These are phyloP conservation scores for Selaginella tamariscina DNA, from an alignment of 75 land plant species.

Conservation along the genomic window DNA sequence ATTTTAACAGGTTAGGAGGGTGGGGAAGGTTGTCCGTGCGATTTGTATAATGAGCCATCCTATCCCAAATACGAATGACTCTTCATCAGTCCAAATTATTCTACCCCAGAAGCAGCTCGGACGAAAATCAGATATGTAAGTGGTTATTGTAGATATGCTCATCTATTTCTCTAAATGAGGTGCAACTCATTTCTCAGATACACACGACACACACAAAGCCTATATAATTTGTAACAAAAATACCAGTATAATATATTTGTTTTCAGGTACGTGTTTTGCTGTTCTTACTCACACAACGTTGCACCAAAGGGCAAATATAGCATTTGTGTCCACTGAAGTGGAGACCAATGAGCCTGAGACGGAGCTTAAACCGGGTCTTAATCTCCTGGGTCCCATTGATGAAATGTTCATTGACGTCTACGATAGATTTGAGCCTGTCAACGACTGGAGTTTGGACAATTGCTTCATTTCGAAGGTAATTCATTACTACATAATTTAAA, in stretches of 20 bases:
- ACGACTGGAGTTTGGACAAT: constrained; percentile 45
- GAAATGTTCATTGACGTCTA: constrained; percentile 68
- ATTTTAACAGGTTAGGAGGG: constrained; percentile 44
- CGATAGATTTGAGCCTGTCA: constrained; percentile 68
- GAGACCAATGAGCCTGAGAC: constrained; percentile 59
- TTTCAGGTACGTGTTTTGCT: constrained; percentile 75
- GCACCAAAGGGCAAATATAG: constrained; percentile 86
- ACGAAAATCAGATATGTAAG: constrained; percentile 71
- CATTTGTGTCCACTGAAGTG: constrained; percentile 75
- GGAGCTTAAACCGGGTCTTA: constrained; percentile 74
- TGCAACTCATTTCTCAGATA: no score
- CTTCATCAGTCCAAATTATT: constrained; percentile 70
- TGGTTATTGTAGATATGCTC: not conserved
- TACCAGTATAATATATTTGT: not conserved
- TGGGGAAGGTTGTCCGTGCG: constrained; percentile 80
- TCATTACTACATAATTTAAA: not conserved
- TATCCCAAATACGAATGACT: constrained; percentile 71
- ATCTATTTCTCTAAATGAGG: no score
- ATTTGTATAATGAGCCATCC: constrained; percentile 84
- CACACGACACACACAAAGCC: no score
- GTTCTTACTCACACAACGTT: constrained; percentile 75
- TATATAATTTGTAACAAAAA: no score
- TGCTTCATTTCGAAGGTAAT: constrained; percentile 83
- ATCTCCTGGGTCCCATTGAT: constrained; percentile 72
- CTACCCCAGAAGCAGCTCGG: constrained; percentile 84